Evolutionary conservation across 1,284 basidiomycete genomes (phyloP).

Genomic region (Thecaphora thlaspeos): DNA sequence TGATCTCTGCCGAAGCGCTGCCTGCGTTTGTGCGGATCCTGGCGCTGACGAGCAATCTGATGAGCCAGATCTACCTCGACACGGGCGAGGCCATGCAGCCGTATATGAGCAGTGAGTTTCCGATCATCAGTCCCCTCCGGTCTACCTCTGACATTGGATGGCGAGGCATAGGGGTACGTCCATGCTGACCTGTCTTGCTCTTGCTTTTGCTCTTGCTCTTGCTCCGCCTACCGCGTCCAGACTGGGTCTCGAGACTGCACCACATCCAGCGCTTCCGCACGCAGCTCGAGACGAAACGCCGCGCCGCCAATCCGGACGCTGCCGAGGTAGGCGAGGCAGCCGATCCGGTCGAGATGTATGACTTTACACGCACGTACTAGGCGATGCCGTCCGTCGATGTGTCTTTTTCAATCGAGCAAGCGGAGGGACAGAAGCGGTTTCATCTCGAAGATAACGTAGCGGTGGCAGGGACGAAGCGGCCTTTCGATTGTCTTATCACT

Average conservation of each 20-base stretch:
- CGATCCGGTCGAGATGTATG: constrained; percentile 19
- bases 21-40: constrained; percentile 51
- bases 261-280: constrained; percentile 28
- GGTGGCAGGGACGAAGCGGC: too few relatives aligned
- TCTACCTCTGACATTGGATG: not conserved
- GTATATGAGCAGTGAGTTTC: constrained; percentile 41
- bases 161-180: too few relatives aligned
- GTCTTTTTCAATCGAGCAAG: not conserved
- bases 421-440: too few relatives aligned
- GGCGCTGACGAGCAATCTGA: constrained; percentile 51
- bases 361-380: constrained; percentile 38
- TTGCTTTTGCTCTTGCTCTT: not conserved
- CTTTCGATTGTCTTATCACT: too few relatives aligned
- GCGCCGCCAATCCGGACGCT: constrained; percentile 3
- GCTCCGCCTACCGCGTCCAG: too few relatives aligned
- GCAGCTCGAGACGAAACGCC: constrained; percentile 4
- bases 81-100: constrained; percentile 53
- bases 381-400: too few relatives aligned
- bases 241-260: constrained; percentile 45
- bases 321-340: not conserved
- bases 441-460: too few relatives aligned
- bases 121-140: not conserved
- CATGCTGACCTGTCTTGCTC: too few relatives aligned
- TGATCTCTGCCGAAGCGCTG: constrained; percentile 46
- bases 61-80: constrained; percentile 54